Base-by-base conservation (phyloP, 2,329 filamentous ascomycete genomes). In the Apiospora aurea region DNA sequence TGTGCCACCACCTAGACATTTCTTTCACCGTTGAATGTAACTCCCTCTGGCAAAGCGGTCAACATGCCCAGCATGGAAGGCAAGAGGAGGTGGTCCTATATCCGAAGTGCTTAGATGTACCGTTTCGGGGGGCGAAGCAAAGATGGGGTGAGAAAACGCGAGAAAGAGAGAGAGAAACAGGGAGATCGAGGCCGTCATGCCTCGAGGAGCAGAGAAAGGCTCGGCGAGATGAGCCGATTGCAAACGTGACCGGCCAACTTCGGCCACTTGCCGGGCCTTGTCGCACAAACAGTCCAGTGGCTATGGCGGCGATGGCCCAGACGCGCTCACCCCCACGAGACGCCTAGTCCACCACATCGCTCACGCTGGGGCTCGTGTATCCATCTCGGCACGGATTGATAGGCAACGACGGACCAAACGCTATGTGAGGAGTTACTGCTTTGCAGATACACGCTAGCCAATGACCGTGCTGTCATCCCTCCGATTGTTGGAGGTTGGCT, bases 311-410 rank as follows among this genome's bases (percentile, higher is more conserved):
- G 34, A 13, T 21, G 57, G 57, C 21, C 57, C 24, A 29, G 57
- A 29, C 18, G 18, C 34, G 57, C 10, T 64, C 34, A 6, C 2
- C 14, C 34, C 57, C 57, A 41, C 18, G 18, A 41, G 34, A 64
- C 57, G 21, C 57, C 57, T 38, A 64, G 53, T 61, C 18, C 18
- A n/a, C 29, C 53, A 61, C 53, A 38, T 61, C 29, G 53, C 18
- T 21, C 29, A 61, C 29, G 53, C 53, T 61, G 53, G 53, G 57
- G 57, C 57, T 64, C 57, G 57, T 64, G 57, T 18, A 41, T 38
- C 10, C 34, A 41, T 38, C 10, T 29, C 57, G 11, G 34, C 57
- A 41, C 34, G 21, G 57, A n/a, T 64, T 29, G 57, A 11, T n/a
- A 64, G 11, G 57, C n/a, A 29, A 64, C 34, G 34, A n/a, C 34